Evolutionary conservation across 176 grass and related monocot genomes (phyloP).

Genomic region (Carex scoparia): DNA sequence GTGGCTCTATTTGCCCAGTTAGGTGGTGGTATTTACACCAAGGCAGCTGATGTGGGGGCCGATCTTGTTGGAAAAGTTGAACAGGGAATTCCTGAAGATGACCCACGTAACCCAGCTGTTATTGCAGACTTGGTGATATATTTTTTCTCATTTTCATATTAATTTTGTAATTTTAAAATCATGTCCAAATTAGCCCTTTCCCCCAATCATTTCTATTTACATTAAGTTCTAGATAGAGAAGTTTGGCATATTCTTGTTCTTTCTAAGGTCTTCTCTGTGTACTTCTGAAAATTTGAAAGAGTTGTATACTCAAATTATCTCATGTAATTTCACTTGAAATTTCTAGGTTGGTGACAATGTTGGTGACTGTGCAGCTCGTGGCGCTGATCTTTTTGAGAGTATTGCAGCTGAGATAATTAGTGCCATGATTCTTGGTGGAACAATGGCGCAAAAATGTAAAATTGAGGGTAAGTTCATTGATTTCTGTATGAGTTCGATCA

Average conservation of each 20-base stretch:
- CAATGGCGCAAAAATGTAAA: slow-evolving; percentile 97
- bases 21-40: slow-evolving; percentile 98
- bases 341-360: slow-evolving; percentile 97
- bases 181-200: background rate
- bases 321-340: slow-evolving; percentile 20
- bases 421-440: slow-evolving; percentile 99
- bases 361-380: slow-evolving; percentile 95
- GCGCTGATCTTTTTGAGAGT: slow-evolving; percentile 98
- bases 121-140: slow-evolving; percentile 92
- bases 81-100: slow-evolving; percentile 99
- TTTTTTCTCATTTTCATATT: background rate
- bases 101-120: slow-evolving; percentile 98
- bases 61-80: slow-evolving; percentile 99
- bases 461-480: slow-evolving; percentile 61
- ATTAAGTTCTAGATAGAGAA: background rate
- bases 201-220: background rate
- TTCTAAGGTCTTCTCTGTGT: background rate
- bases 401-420: slow-evolving; percentile 99
- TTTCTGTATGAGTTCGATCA: background rate
- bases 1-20: slow-evolving; percentile 98
- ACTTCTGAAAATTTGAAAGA: background rate
- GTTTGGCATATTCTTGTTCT: background rate
- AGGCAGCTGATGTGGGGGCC: slow-evolving; percentile 99
- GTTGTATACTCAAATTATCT: slow-evolving; percentile 10
- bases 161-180: background rate